Evolutionary conservation across 441 rosid genomes (phyloP).

Genomic region (Manihot esculenta): DNA sequence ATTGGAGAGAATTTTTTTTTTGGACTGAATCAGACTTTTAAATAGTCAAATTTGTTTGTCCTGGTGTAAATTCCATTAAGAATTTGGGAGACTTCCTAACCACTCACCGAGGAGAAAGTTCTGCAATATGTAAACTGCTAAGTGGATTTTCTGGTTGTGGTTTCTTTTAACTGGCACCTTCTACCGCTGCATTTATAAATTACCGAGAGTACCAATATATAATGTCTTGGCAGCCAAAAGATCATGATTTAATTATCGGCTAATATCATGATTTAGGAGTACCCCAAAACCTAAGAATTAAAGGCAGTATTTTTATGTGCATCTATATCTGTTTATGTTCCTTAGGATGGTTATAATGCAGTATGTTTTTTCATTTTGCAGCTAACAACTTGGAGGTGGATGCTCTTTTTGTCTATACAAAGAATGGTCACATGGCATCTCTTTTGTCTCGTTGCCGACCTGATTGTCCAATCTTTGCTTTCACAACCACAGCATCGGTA

Average conservation of each 20-base stretch:
- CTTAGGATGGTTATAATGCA: neutral
- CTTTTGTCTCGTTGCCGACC: slow-evolving; percentile 89
- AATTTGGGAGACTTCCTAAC: neutral
- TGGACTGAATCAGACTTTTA: neutral
- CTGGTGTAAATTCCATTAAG: neutral
- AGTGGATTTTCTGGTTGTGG: neutral
- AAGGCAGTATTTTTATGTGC: neutral
- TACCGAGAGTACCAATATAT: neutral
- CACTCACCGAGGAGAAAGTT: neutral
- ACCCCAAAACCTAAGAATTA: neutral
- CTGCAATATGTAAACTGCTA: neutral
- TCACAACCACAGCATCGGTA: slow-evolving; percentile 70
- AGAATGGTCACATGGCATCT: slow-evolving; percentile 90
- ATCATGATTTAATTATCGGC: neutral
- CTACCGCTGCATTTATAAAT: neutral
- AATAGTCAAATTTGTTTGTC: neutral
- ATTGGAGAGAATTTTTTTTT: neutral
- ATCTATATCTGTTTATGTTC: neutral
- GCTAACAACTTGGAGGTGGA: slow-evolving; percentile 92
- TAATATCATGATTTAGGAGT: neutral
- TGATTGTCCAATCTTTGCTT: slow-evolving; percentile 97
- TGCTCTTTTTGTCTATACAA: slow-evolving; percentile 94
- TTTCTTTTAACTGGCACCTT: neutral
- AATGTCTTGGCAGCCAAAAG: neutral
- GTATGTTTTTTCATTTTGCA: slow-evolving; percentile 37